These are phyloP conservation scores for Didymella exigua DNA, from an alignment of 2,329 filamentous ascomycete species.

Conservation along the genomic window DNA sequence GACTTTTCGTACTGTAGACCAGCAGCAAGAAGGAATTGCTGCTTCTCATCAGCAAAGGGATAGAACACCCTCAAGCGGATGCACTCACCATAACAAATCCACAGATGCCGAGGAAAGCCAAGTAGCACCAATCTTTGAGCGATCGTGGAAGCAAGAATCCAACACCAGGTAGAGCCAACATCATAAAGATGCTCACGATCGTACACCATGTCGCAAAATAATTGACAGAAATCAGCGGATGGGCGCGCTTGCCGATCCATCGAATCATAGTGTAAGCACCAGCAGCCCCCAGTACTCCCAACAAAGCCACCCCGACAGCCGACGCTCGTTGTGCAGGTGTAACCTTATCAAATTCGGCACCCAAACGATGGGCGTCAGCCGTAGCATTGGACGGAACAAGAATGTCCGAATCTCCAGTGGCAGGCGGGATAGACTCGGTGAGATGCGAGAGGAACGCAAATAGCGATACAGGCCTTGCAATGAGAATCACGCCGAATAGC, in stretches of 20 bases:
- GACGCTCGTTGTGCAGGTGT: constrained; percentile 69
- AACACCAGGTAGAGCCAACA: constrained; percentile 62
- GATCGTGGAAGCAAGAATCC: constrained; percentile 63
- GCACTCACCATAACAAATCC: constrained; percentile 72
- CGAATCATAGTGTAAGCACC: constrained; percentile 77
- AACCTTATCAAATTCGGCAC: constrained; percentile 50
- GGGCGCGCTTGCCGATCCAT: constrained; percentile 78
- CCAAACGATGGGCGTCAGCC: constrained; percentile 26
- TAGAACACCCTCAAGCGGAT: not conserved
- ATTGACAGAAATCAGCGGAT: constrained; percentile 83
- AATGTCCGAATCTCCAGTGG: constrained; percentile 3
- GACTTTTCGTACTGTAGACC: constrained; percentile 75
- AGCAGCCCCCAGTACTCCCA: constrained; percentile 78
- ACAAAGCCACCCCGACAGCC: constrained; percentile 72
- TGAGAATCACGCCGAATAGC: constrained; percentile 79
- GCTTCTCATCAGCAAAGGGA: not conserved
- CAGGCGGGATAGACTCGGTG: constrained; percentile 21
- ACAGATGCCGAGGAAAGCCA: constrained; percentile 71
- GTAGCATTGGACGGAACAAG: constrained; percentile 41
- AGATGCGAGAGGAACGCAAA: constrained; percentile 50
- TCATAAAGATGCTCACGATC: constrained; percentile 66
- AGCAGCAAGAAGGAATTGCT: constrained; percentile 81
- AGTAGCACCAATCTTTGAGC: constrained; percentile 66
- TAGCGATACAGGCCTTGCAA: constrained; percentile 71
- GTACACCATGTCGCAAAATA: constrained; percentile 78